Evolutionary conservation across 139 green algal species (phyloP).

Genomic region (Chlamydomonas eustigma): DNA sequence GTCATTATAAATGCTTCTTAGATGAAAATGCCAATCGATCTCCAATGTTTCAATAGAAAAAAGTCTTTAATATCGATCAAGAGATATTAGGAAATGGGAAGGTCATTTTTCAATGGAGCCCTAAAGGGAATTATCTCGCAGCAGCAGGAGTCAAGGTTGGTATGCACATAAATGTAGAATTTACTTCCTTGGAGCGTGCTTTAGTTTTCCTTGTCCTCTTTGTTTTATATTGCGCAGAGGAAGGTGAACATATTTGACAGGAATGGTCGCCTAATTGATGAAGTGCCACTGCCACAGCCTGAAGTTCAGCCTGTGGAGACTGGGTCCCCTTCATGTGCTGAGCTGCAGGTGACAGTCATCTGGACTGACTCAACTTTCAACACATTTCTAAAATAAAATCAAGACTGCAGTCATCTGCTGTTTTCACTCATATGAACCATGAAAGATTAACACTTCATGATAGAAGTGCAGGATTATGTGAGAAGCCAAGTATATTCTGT

Average conservation of each 20-base stretch:
- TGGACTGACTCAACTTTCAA: no score
- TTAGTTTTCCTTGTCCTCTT: background rate
- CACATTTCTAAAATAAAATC: no score
- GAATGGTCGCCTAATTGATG: slow-evolving; percentile 47
- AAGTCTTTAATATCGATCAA: slow-evolving; percentile 30
- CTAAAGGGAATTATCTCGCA: slow-evolving; percentile 43
- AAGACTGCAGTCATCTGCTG: no score
- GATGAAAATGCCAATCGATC: no score
- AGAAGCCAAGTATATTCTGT: no score
- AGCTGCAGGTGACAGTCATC: slow-evolving; percentile 35
- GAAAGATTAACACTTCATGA: background rate
- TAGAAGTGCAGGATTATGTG: background rate
- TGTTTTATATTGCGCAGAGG: slow-evolving; percentile 48
- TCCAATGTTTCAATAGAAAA: slow-evolving; percentile 21
- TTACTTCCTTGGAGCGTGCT: background rate
- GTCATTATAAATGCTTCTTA: no score
- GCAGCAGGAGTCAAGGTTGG: slow-evolving; percentile 49
- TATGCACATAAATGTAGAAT: background rate
- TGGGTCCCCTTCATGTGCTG: background rate
- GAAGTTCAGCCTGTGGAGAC: slow-evolving; percentile 25
- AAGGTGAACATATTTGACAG: slow-evolving; percentile 63
- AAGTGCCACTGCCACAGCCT: slow-evolving; percentile 50
- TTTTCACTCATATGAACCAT: background rate
- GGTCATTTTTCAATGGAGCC: slow-evolving; percentile 51
- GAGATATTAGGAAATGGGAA: slow-evolving; percentile 41